phyloP scores from a whole-genome alignment of 2,329 filamentous ascomycete genomes.

The Dactylellina sp. region DNA sequence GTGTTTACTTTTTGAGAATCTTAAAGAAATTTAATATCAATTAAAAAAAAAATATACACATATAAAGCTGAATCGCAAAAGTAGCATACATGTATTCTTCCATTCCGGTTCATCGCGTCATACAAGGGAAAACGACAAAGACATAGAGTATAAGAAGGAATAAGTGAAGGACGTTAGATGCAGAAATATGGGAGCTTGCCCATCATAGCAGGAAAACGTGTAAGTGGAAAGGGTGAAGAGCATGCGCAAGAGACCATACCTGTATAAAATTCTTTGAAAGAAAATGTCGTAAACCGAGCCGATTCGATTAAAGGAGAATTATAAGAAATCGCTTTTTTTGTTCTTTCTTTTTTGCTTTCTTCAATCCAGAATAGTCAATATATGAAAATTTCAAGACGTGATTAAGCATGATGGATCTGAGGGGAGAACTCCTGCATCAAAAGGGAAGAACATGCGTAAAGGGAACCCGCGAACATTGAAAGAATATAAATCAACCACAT shows the following conservation, averaged over 20 bases:
- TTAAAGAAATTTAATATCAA: not conserved
- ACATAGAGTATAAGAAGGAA: slow-evolving; percentile 4
- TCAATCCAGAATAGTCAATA: slow-evolving; percentile 24
- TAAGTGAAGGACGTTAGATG: not conserved
- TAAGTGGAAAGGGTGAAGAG: too few relatives aligned
- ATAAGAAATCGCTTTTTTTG: slow-evolving; percentile 5
- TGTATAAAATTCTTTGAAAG: slow-evolving; percentile 4
- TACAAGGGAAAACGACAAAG: slow-evolving; percentile 3
- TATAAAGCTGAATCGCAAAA: not conserved
- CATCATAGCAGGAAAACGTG: slow-evolving; percentile 3
- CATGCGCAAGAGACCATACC: slow-evolving; percentile 8
- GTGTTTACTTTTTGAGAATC: too few relatives aligned
- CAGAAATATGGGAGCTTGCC: slow-evolving; percentile 6
- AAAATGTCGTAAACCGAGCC: not conserved
- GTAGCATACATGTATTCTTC: slow-evolving; percentile 19
- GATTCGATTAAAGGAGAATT: slow-evolving; percentile 3
- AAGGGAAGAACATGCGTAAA: slow-evolving; percentile 1
- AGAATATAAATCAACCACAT: not conserved
- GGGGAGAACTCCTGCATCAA: slow-evolving; percentile 12
- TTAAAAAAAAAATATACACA: slow-evolving; percentile 10
- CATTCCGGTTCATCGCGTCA: slow-evolving; percentile 26
- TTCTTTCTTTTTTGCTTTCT: not conserved
- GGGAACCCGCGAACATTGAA: not conserved
- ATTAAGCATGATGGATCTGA: not conserved
- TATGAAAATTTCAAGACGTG: slow-evolving; percentile 12